Base-by-base conservation (phyloP, 352 stramenopile genomes). In the Globisporangium parvum region DNA sequence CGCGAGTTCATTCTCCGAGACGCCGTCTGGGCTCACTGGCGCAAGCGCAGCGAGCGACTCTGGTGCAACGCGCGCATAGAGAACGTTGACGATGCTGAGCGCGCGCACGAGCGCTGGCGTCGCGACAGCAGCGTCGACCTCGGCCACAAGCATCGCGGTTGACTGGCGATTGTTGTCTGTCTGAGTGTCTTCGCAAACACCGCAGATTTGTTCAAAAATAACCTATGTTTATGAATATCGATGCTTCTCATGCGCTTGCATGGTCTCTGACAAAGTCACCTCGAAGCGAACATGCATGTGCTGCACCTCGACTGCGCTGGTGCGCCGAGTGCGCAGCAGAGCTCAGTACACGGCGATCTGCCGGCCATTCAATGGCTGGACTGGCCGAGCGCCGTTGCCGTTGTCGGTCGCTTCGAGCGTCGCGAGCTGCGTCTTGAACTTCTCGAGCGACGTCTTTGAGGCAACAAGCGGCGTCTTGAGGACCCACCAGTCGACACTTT, bases 401-500 rank as follows among this genome's bases (percentile, higher is more conserved):
- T 46, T 14, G 39, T 66, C 55, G 23, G 59, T 66, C 21, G 47
- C 55, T 24, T 56, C 47, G 23, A 63, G 59, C 26, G 46, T 58
- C 18, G 46, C 47, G 33, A 63, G n/a, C 40, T 59, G 47, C 31
- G 57, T n/a, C 54, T 63, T 64, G 39, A 66, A 57, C 12, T 15
- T 21, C 48, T 63, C 11, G 37, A 63, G 41, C 23, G 46, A 47
- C 18, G 18, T 55, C n/a, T 20, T 21, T 4, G 53, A 41, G 21
- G 48, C 55, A 18, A 21, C 37, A 18, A 66, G 21, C 14, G 55
- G 47, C 3, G 40, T 53, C 28, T 79, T 48, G 44, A 87, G 58
- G 21, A 89, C 69, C 74, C 76, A 89, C 79, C 79, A 89, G 55
- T 85, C 67, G 1, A 73, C 79, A 42, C 55, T 75, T 55, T 87